Evolutionary conservation across 2,329 filamentous ascomycete species (phyloP), one percentile per base, ranked within the genome.

Genomic region (Aspergillus spinulosporus): DNA sequence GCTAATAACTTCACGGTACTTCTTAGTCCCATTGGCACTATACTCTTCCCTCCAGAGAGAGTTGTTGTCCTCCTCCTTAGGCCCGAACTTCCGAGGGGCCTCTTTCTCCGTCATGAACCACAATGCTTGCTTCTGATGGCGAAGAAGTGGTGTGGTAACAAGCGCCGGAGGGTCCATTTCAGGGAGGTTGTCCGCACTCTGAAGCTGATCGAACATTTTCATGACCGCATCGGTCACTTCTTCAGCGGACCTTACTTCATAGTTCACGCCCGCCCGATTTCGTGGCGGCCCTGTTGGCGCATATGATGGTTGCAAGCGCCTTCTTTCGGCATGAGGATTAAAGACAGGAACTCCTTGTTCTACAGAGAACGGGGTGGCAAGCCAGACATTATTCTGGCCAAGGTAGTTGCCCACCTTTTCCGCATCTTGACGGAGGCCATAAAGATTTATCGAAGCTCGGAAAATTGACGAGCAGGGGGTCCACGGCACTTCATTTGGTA

Each of bases 71-170:
- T 83, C 81, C 32, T 88, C 84, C 2, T 80, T 76, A 0, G 78
- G 77, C 15, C 84, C 83, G 50, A 81, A 81, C n/a, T 79, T 78
- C 9, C 83, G 80, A 0, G 84, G 82, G 48, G 84, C 83, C 73
- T 97, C 93, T 60, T 90, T 88, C 15, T 84, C 83, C 7, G 80
- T 85, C 88, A 97, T 91, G 69, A 96, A 97, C 69, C 87, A 85
- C 0, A 97, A 81, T 0, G 89, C 93, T 73, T 97, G 92, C 71
- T 90, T 94, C 72, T 97, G 93, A 74, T 97, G 93, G 56, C 82
- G 82, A 42, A 97, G 84, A 14, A 97, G 76, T 29, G 84, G 80
- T 0, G 87, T 92, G 54, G 82, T 80, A 52, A 94, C 81, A 5
- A 77, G 73, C 2, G 75, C 61, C 52, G 84, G 80, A 0, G 90